Conservation (phyloP, 73 alveolate genomes). For the Uronychia setigera region DNA sequence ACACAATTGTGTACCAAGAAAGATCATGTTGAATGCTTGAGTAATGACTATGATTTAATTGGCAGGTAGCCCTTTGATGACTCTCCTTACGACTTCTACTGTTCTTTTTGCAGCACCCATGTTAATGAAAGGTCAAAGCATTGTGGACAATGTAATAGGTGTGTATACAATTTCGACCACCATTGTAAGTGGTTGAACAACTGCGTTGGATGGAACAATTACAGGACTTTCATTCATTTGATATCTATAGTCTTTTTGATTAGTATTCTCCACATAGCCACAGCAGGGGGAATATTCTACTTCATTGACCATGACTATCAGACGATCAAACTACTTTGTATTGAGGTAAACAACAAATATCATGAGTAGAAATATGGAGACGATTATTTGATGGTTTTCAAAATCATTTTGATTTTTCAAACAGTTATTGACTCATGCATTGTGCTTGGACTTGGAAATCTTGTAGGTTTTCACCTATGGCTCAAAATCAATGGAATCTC, state of each 20-base stretch:
- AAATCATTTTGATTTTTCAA: neutral
- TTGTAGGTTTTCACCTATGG: neutral
- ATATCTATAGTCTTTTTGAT: neutral
- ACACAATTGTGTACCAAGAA: neutral
- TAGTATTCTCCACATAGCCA: neutral
- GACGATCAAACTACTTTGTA: too few species aligned
- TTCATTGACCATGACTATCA: neutral
- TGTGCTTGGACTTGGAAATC: neutral
- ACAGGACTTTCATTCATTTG: neutral
- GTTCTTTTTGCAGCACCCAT: neutral
- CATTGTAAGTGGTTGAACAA: conserved; percentile 89
- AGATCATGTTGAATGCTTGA: neutral
- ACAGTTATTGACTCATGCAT: neutral
- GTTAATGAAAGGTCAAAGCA: neutral
- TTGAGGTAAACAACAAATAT: too few species aligned
- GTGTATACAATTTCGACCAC: conserved; percentile 76
- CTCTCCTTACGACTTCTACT: neutral
- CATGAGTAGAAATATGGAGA: too few species aligned
- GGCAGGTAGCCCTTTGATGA: neutral
- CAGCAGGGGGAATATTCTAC: neutral
- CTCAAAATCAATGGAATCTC: neutral
- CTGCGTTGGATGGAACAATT: conserved; percentile 72
- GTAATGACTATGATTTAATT: neutral
- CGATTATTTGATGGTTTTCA: neutral
- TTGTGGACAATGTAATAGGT: conserved; percentile 47